phyloP scores from a whole-genome alignment of 805 yeast species.

The Cyberlindnera veronae region DNA sequence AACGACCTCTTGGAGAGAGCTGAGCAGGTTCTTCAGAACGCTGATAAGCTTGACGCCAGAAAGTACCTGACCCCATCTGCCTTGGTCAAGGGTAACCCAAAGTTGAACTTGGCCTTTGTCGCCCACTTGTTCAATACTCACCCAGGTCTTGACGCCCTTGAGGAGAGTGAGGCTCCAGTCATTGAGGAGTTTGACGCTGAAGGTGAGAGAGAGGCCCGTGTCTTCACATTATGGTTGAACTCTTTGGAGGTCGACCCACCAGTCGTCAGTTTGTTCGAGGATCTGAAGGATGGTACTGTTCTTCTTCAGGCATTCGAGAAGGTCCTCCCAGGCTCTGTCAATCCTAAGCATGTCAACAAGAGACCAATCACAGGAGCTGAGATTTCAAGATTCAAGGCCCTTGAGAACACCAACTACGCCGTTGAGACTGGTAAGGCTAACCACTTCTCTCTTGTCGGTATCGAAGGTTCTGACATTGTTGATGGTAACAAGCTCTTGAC shows the following conservation, averaged over 20 bases:
- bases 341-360: conserved; percentile 76
- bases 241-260: conserved; percentile 96
- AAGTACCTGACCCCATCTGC: conserved; percentile 93
- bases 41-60: conserved; percentile 88
- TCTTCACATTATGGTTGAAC: conserved; percentile 95
- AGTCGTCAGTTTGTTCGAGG: conserved; percentile 87
- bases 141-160: conserved; percentile 95
- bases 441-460: conserved; percentile 92
- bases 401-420: conserved; percentile 98
- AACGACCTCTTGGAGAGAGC: conserved; percentile 75
- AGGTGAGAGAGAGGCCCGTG: conserved; percentile 99
- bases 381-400: conserved; percentile 85
- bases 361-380: conserved; percentile 74
- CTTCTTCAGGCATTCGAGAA: conserved; percentile 92
- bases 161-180: conserved; percentile 86
- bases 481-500: conserved; percentile 90
- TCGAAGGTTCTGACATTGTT: conserved; percentile 95
- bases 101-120: conserved; percentile 93
- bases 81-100: conserved; percentile 93
- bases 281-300: conserved; percentile 87
- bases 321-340: conserved; percentile 90
- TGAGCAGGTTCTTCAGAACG: conserved; percentile 78
- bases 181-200: conserved; percentile 98
- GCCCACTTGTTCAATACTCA: conserved; percentile 95
- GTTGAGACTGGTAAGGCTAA: conserved; percentile 93